Base-by-base conservation (phyloP, 371 early-diverging fungal genomes). In the Lichtheimia hyalospora region DNA sequence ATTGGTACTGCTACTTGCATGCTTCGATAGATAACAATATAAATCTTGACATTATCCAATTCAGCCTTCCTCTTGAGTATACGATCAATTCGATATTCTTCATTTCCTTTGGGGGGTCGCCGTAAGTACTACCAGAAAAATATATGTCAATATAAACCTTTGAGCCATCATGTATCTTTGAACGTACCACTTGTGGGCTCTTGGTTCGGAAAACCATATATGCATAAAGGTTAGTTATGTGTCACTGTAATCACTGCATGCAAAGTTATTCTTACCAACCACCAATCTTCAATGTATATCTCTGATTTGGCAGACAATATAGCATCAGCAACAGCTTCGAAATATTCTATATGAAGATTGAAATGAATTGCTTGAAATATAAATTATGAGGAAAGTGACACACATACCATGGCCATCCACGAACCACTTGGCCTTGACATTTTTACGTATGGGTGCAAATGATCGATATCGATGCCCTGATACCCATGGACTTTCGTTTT, bases 251-350 rank as follows among this genome's bases (percentile, higher is more conserved):
- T 8, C 5, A 34, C 8, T 7, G 7, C 27, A 10, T 34, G 34
- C 6, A 8, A 10, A 10, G 34, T 8, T 43, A 8, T 2, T 23
- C 70, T 58, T 71, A 74, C 75, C 62, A 78, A 74, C 92, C 95
- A 96, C 97, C 97, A 97, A 71, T 93, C 97, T 34, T 79, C 84
- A 60, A 96, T 94, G 63, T 87, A 94, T 28, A 96, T 92, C 56
- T 84, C 85, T 18, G 82, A 79, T 59, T 87, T 88, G 41, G 96
- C 95, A 12, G 84, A 80, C 54, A 87, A 68, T 55, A 96, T 78
- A 12, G 92, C 90, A 55, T 91, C 88, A 2, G 88, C 87, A 6
- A 94, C 79, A 0, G 88, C 89, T 28, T 84, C 80, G 62, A 90
- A 94, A 69, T 95, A 95, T 59, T 89, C 90, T 68, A 78, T 70